Evolutionary conservation across 345 rosid genomes (phyloP), one percentile per base, ranked within the genome.

Genomic region (Gossypium australe): DNA sequence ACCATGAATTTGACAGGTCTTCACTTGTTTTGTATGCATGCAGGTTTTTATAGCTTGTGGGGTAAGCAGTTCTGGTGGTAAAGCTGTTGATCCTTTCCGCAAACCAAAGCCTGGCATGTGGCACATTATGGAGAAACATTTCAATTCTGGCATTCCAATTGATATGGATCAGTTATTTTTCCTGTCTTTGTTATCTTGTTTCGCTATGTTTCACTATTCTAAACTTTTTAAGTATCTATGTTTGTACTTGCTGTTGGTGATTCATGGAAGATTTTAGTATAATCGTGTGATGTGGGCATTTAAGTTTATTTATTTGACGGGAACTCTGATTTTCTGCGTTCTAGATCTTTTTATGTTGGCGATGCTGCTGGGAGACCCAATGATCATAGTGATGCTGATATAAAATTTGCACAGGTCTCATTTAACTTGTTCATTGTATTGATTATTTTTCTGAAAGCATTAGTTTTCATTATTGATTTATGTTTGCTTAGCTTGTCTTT

Each of bases 41-140:
- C 88, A 95, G 97, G 96, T 93, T 70, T 95, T 87, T 77, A 84
- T 95, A 86, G 96, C 97, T 20, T 93, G 99, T 61, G 98, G 97
- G 57, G 73, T 86, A 0, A 62, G 79, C 27, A 77, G 76, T 71
- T 77, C 94, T 76, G 80, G 70, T 65, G 80, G 86, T 76, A 85
- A 79, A 78, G 80, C 73, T 20, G 90, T 86, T 73, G 99, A 95
- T 80, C 88, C 79, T 14, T 91, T 82, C 77, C 94, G 96, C 77
- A 95, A 95, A 80, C 98, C 98, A 27, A 90, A 84, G 76, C 81
- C 91, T 69, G 98, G 99, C 74, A 95, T 93, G 99, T 93, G 97
- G 98, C 85, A 58, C 65, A 82, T 91, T 64, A 87, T 93, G 99
- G 89, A 88, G 86, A 87, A 87, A 80, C 87, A 89, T 75, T 82